Base-by-base conservation (phyloP, 805 yeast genomes). In the Torulaspora delbrueckii region DNA sequence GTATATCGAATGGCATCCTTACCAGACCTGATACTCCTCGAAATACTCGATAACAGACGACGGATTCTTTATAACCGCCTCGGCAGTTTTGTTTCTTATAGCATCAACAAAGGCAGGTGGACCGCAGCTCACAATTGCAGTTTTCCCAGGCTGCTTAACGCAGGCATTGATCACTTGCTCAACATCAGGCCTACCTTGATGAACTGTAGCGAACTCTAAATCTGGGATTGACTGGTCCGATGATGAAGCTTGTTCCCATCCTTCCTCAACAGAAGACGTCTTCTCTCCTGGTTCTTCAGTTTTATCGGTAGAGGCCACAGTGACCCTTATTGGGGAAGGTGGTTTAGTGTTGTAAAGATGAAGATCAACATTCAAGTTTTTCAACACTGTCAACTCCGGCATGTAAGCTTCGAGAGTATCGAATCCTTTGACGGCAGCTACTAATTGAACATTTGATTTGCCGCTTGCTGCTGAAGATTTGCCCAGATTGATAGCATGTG, bases 11-110 rank as follows among this genome's bases (percentile, higher is more conserved):
- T 19, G 3, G 6, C 2, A 4, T 19, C 22, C 13, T 14, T 2
- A 81, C 93, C 95, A 86, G 8, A 74, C 71, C 65, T 83, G 88
- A 40, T 82, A 73, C 58, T 84, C 90, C 59, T 87, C 95, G 57
- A 72, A 81, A 56, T 81, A 81, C 50, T 83, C 90, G 10, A 85
- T 76, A 36, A 85, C 73, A 41, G 73, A 68, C 9, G 72, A 60
- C 41, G 66, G 62, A 24, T 62, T 50, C 25, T 69, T 63, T 40
- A 77, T 54, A 49, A 54, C 42, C 12, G 72, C 58, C 37, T 66
- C 49, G 0, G 76, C 70, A 6, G 78, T 74, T 4, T 70, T 58
- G 34, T 67, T 59, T 56, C 90, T 71, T 10, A 79, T 52, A 2
- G 65, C 69, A 57, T 82, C 90, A 48, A 73, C 81, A 74, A 81